A percentile compares a stretch with the other conserved stretches of the same genome.
Conservation (phyloP, 495 filamentous ascomycete genomes). For the Saxophila tyrrhenica region DNA sequence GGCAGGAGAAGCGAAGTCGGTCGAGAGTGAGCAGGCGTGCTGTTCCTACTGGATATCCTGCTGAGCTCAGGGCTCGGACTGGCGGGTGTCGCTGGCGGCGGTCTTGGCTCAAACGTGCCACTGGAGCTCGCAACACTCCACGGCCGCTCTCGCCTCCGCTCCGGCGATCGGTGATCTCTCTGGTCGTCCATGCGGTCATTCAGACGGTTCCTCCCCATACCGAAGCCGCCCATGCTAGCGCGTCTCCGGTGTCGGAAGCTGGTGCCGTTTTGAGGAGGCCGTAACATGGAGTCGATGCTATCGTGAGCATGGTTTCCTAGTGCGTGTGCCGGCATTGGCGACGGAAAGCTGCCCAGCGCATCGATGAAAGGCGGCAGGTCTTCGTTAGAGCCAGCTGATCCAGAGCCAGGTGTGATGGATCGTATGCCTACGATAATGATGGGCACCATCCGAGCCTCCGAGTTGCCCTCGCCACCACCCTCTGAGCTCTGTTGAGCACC, state of each 20-base stretch:
- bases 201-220: conserved; percentile 22
- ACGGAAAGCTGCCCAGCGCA: conserved; percentile 41
- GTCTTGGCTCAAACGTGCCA: conserved; percentile 39
- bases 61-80: conserved; percentile 44
- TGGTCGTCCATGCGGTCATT: conserved; percentile 24
- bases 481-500: conserved; percentile 27
- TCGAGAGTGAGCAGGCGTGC: conserved; percentile 31
- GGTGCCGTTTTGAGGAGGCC: conserved; percentile 32
- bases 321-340: conserved; percentile 24
- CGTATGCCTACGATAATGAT: conserved; percentile 64
- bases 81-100: conserved; percentile 59
- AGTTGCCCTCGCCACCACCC: conserved; percentile 35
- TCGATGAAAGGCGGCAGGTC: conserved; percentile 50
- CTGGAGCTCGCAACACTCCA: conserved; percentile 20
- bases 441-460: conserved; percentile 52
- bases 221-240: conserved; percentile 39
- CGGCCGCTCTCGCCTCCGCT: conserved; percentile 20
- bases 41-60: conserved; percentile 45
- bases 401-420: conserved; percentile 44
- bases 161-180: conserved; percentile 37
- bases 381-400: conserved; percentile 39
- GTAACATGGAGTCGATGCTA: conserved; percentile 28
- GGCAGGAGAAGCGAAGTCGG: conserved; percentile 37
- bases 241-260: conserved; percentile 42
- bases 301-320: conserved; percentile 15